These are phyloP conservation scores for Lactarius deliciosus DNA, from an alignment of 768 basidiomycete species.

Conservation along the genomic window DNA sequence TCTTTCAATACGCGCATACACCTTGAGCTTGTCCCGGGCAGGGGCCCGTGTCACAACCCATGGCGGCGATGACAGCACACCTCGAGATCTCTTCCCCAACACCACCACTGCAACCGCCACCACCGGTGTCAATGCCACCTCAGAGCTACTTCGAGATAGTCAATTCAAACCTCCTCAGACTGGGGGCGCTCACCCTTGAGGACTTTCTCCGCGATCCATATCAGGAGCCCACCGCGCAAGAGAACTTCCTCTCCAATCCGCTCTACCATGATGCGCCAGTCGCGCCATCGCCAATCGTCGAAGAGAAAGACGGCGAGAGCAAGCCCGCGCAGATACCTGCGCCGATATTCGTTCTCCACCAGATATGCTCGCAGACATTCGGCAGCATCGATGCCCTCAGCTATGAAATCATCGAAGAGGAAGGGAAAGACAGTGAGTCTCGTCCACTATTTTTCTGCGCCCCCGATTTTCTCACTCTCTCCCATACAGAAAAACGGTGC, in stretches of 20 bases:
- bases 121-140: neutral
- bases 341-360: slow-evolving; percentile 29
- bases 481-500: slow-evolving; percentile 52
- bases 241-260: slow-evolving; percentile 4
- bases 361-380: slow-evolving; percentile 33
- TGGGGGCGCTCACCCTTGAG: slow-evolving; percentile 27
- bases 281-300: slow-evolving; percentile 1
- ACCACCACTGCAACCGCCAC: no score
- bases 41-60: neutral
- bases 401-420: slow-evolving; percentile 31
- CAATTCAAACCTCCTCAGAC: slow-evolving; percentile 23
- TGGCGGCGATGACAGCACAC: slow-evolving; percentile 5
- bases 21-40: neutral
- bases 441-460: neutral
- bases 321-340: slow-evolving; percentile 10
- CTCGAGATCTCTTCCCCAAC: neutral
- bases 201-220: slow-evolving; percentile 24
- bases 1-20: neutral
- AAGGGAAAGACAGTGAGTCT: slow-evolving; percentile 23
- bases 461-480: neutral
- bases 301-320: slow-evolving; percentile 10
- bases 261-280: slow-evolving; percentile 17
- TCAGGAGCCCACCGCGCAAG: slow-evolving; percentile 18
- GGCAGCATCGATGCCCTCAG: slow-evolving; percentile 30
- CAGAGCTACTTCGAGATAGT: slow-evolving; percentile 22